Base-by-base conservation (phyloP, 2,329 filamentous ascomycete genomes). In the Penicillium hesseltinei region DNA sequence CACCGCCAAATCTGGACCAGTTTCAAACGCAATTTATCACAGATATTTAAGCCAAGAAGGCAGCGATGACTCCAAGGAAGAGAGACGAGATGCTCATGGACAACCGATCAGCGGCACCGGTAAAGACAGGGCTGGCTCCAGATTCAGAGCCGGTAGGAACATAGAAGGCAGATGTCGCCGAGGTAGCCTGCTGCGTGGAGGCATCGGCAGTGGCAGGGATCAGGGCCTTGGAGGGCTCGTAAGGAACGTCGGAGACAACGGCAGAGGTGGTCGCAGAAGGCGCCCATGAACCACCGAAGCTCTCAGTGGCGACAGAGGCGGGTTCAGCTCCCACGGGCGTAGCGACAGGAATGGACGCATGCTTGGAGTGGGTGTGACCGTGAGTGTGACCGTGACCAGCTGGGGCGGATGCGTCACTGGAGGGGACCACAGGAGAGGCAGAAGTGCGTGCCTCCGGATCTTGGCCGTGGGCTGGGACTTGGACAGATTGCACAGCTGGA, bases 51-150 rank as follows among this genome's bases (percentile, higher is more conserved):
- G 15, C 23, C 21, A 56, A 27, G 31, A 50, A 25, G 7, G 49
- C 54, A 42, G 48, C 42, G 33, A 53, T 25, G 21, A 47, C 7
- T 11, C 35, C 49, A 21, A 33, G 42, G 17, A 42, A 17, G 21
- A 57, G 33, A 27, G 49, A 43, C 0, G 49, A 31, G 9, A 47
- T 21, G 42, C 54, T 57, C 27, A 45, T 13, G 3, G 39, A 47
- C 25, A 53, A 5, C 1, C 36, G 36, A 31, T 42, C 35, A 6
- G 49, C 54, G n/a, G 49, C 49, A 8, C 54, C 54, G 5, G 54
- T 57, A 23, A 57, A 57, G 15, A 53, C 36, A 15, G 54, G 54
- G 29, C 42, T 21, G 6, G 13, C 35, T 27, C 54, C 47, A 7
- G 50, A 47, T 21, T 40, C 17, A 31, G 54, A 47, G 8, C 27